These are phyloP conservation scores for Kwoniella shandongensis DNA, from an alignment of 768 basidiomycete genomes.

Conservation along the genomic window DNA sequence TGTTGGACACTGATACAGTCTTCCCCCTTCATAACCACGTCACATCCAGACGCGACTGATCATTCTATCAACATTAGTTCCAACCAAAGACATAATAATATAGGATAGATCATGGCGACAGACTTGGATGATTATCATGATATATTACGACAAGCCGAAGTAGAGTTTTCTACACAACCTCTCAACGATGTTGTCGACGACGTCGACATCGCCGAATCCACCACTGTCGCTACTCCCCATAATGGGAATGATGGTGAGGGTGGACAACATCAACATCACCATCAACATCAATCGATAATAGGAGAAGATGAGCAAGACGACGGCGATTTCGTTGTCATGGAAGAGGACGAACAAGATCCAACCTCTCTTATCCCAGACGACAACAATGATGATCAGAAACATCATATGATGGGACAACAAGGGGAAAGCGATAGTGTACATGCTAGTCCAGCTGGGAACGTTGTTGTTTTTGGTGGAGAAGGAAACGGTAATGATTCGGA, in stretches of 20 bases:
- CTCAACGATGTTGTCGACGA: slow-evolving; percentile 1
- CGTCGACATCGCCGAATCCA: not conserved
- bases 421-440: not conserved
- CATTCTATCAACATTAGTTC: not conserved
- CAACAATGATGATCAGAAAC: not conserved
- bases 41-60: slow-evolving; percentile 7
- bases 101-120: not conserved
- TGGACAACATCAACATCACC: not conserved
- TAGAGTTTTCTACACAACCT: not conserved
- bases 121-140: slow-evolving; percentile 13
- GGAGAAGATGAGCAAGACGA: not conserved
- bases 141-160: slow-evolving; percentile 12
- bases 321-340: slow-evolving; percentile 5
- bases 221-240: not conserved
- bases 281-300: not conserved
- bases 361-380: slow-evolving; percentile 13
- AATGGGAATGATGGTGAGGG: not conserved
- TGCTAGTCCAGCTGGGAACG: too few species aligned
- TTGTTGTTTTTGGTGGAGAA: not conserved
- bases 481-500: not conserved
- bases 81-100: too few species aligned
- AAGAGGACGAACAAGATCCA: slow-evolving; percentile 16
- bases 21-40: not conserved
- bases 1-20: too few species aligned
- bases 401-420: not conserved